phyloP scores from a whole-genome alignment of 1,284 basidiomycete species.

The Ceratobasidium sp. region DNA sequence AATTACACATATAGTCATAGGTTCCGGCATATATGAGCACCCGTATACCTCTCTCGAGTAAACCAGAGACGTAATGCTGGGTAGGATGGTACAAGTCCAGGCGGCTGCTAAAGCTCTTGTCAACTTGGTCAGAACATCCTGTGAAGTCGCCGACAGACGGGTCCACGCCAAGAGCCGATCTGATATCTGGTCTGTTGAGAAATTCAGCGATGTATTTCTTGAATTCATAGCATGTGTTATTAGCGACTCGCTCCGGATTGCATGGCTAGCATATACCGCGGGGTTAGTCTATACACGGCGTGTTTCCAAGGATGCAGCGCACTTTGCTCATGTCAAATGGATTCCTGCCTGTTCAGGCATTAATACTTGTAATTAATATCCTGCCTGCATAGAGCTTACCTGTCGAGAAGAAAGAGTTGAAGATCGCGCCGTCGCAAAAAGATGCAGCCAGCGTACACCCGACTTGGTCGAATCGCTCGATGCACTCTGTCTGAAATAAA shows the following conservation, averaged over 20 bases:
- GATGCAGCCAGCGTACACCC: slow-evolving; percentile 25
- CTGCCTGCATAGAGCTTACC: slow-evolving; percentile 58
- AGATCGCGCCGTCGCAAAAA: slow-evolving; percentile 18
- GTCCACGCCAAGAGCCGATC: slow-evolving; percentile 57
- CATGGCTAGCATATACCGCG: slow-evolving; percentile 61
- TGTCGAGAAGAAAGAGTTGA: slow-evolving; percentile 1
- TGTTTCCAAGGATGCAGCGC: slow-evolving; percentile 59
- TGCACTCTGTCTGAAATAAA: slow-evolving; percentile 26
- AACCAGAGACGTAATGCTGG: slow-evolving; percentile 57
- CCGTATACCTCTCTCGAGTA: slow-evolving; percentile 71
- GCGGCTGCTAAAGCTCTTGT: slow-evolving; percentile 48
- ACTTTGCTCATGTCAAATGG: slow-evolving; percentile 36
- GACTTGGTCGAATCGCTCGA: slow-evolving; percentile 41
- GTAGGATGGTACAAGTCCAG: slow-evolving; percentile 32
- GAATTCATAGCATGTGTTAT: slow-evolving; percentile 57
- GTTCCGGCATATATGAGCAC: slow-evolving; percentile 81
- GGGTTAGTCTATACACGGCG: not conserved
- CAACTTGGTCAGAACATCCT: slow-evolving; percentile 55
- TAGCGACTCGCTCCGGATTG: not conserved
- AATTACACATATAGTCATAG: slow-evolving; percentile 52
- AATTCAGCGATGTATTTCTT: slow-evolving; percentile 58
- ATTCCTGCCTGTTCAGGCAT: not conserved
- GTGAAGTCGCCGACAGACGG: slow-evolving; percentile 52
- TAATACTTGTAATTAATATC: slow-evolving; percentile 52
- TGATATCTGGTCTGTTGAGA: slow-evolving; percentile 59